Conservation (phyloP, 2,329 filamentous ascomycete species). For the Pleurostoma richardsiae region DNA sequence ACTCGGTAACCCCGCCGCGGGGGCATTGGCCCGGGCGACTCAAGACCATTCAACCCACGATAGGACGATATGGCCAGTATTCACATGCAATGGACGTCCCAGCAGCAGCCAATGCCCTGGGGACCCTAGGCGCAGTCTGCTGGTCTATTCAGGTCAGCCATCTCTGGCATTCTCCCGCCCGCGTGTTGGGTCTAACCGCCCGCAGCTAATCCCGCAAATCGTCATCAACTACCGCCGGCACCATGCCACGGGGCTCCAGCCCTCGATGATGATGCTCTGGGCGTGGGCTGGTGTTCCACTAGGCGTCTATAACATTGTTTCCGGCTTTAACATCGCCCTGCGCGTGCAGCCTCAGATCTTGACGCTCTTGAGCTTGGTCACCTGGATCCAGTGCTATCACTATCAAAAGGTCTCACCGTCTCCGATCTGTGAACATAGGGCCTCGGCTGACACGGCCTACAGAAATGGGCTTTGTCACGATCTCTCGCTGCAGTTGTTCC, state of each 20-base stretch:
- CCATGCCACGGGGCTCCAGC: constrained; percentile 59
- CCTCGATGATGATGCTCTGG: constrained; percentile 70
- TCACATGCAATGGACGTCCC: constrained; percentile 44
- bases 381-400: constrained; percentile 38
- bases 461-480: constrained; percentile 47
- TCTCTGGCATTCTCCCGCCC: neutral
- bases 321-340: constrained; percentile 34
- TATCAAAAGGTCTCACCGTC: constrained; percentile 14
- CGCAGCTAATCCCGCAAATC: constrained; percentile 63
- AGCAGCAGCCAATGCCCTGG: constrained; percentile 51
- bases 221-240: constrained; percentile 62
- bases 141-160: constrained; percentile 57
- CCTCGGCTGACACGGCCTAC: too few species aligned
- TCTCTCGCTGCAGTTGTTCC: constrained; percentile 42
- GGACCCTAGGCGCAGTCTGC: constrained; percentile 56
- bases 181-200: neutral
- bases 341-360: constrained; percentile 37
- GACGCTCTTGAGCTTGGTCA: constrained; percentile 33
- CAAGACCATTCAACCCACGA: too few species aligned
- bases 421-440: too few species aligned
- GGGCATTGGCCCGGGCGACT: too few species aligned
- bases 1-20: too few species aligned
- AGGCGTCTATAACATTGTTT: constrained; percentile 44
- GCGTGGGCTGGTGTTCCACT: constrained; percentile 63
- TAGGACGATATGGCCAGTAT: too few species aligned